These are phyloP conservation scores for Fusarium chlamydosporum DNA, from an alignment of 2,329 filamentous ascomycete species.

Conservation along the genomic window DNA sequence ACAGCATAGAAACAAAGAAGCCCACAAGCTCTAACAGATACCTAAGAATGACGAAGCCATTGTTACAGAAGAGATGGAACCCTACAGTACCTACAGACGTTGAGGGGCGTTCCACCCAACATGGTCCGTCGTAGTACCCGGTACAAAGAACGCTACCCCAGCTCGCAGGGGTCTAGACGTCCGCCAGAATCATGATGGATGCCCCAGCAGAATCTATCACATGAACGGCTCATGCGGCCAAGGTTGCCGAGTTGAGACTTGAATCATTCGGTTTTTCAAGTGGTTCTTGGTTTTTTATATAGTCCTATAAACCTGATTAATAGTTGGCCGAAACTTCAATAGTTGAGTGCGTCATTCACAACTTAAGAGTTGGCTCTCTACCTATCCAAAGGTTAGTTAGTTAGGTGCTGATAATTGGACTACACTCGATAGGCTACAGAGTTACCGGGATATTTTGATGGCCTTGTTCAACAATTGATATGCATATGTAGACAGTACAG, in stretches of 20 bases:
- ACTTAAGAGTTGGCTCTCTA: conserved; percentile 3
- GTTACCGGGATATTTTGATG: conserved; percentile 14
- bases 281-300: conserved; percentile 1
- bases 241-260: conserved; percentile 30
- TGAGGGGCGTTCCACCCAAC: conserved; percentile 38
- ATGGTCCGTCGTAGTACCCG: conserved; percentile 28
- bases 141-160: conserved; percentile 38
- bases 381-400: neutral
- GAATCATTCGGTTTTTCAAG: conserved; percentile 23
- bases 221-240: conserved; percentile 37
- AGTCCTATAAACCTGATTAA: conserved; percentile 10
- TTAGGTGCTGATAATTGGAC: conserved; percentile 30
- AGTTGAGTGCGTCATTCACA: conserved; percentile 25
- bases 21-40: conserved; percentile 4
- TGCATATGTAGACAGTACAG: conserved; percentile 6
- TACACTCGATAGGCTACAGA: conserved; percentile 15
- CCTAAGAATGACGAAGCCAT: conserved; percentile 40
- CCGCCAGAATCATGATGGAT: conserved; percentile 34
- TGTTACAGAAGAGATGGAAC: conserved; percentile 23
- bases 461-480: conserved; percentile 20
- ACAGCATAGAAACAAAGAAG: conserved; percentile 19
- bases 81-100: conserved; percentile 8
- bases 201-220: conserved; percentile 45
- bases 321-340: neutral
- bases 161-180: conserved; percentile 38